Evolutionary conservation across 768 basidiomycete species (phyloP), one percentile per base, ranked within the genome.

Genomic region (Leccinum olivaceopallidum): DNA sequence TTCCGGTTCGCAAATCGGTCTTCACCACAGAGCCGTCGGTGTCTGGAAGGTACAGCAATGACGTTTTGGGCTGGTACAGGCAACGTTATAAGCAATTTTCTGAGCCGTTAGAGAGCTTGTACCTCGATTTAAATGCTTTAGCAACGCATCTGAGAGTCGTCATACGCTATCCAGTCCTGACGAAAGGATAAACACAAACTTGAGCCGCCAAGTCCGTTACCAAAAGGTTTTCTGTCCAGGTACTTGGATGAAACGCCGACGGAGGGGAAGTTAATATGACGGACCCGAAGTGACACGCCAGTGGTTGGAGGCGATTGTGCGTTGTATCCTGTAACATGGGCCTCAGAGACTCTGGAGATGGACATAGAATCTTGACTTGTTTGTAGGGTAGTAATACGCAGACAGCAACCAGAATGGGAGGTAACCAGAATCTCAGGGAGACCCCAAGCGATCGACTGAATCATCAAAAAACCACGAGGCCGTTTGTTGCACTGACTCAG

Each of bases 1-100:
- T 75, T 1, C 81, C 81, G 0, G 79, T 80, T 24, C 79, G 73
- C 62, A 77, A 56, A 60, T 84, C 83, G 12, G 80, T 76, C 68
- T 83, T 83, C 2, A 81, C 81, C 26, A 81, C 78, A 5, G 80
- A 70, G 18, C 61, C 30, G 16, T 68, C 64, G 5, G 75, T 76
- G 51, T 68, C 52, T 4, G 76, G 77, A 36, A 86, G 69, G 65
- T 80, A 83, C 2, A 78, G 71, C 20, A 83, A 57, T 5, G 65
- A 64, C 20, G 53, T 28, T 12, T 28, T 22, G 8, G 54, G 8
- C 18, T 63, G 32, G 53, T 60, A 58, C 80, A 82, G n/a, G 70
- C 67, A 4, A 81, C 68, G 9, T 66, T 60, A 55, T 77, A 76
- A 13, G 73, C 60, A 0, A 63, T 60, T 34, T 65, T 65, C 51